Evolutionary conservation across 495 filamentous ascomycete species (phyloP).

Genomic region (Lasiosphaeriaceae sp.): DNA sequence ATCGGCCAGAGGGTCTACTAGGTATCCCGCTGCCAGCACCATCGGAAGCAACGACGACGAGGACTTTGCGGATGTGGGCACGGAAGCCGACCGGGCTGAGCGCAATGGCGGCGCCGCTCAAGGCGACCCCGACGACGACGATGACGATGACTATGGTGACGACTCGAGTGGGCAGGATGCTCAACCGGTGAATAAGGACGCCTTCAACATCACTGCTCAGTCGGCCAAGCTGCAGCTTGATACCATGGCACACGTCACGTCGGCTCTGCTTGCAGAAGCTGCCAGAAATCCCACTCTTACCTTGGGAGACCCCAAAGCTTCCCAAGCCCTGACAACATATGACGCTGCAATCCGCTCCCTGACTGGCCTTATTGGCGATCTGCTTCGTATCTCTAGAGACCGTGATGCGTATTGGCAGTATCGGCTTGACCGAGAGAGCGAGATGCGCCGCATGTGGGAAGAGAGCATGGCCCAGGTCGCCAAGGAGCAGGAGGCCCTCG

Average conservation of each 20-base stretch:
- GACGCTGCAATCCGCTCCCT: conserved; percentile 85
- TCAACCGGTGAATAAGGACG: conserved; percentile 73
- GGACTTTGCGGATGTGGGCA: conserved; percentile 35
- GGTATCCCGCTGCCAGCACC: conserved; percentile 32
- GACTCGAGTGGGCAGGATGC: conserved; percentile 75
- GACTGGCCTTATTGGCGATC: conserved; percentile 78
- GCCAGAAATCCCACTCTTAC: conserved; percentile 62
- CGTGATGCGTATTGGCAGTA: conserved; percentile 97
- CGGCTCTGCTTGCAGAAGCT: conserved; percentile 73
- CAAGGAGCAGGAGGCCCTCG: conserved; percentile 85
- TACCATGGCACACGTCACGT: conserved; percentile 75
- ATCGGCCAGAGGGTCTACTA: conserved; percentile 12
- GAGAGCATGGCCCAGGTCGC: conserved; percentile 96
- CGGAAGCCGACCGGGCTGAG: conserved; percentile 29
- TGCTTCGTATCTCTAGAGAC: conserved; percentile 86
- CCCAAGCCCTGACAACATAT: conserved; percentile 80
- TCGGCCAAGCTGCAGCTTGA: conserved; percentile 91
- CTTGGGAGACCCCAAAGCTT: conserved; percentile 69
- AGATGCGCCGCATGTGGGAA: conserved; percentile 93
- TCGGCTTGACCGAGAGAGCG: conserved; percentile 80
- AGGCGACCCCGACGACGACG: conserved; percentile 46
- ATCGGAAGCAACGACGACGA: conserved; percentile 42
- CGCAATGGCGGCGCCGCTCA: conserved; percentile 10
- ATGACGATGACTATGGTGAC: conserved; percentile 83
- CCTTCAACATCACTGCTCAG: conserved; percentile 92